These are phyloP conservation scores for Syzygium aromaticum DNA, from an alignment of 345 rosid genomes.

Conservation along the genomic window DNA sequence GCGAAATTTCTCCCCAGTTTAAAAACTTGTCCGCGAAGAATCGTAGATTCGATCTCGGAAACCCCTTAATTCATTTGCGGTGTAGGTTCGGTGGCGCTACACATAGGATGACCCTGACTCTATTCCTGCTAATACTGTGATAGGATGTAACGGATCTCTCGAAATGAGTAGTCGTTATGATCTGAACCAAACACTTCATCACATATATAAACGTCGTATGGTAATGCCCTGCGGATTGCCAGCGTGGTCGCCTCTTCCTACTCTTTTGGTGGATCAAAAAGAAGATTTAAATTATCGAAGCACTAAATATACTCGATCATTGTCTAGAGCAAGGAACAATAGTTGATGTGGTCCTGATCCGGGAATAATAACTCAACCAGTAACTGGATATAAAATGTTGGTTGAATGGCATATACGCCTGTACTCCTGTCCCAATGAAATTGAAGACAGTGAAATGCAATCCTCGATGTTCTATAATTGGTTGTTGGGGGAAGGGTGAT, in stretches of 20 bases:
- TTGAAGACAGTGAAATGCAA: background rate
- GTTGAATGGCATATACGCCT: background rate
- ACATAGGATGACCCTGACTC: fast-evolving
- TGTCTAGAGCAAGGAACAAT: background rate
- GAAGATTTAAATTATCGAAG: background rate
- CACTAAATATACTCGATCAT: background rate
- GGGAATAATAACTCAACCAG: background rate
- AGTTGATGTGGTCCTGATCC: background rate
- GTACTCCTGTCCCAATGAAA: background rate
- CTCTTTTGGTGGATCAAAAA: background rate
- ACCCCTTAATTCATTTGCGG: background rate
- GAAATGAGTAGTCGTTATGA: fast-evolving
- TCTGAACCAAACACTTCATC: background rate
- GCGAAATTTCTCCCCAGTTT: background rate
- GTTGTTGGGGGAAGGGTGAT: background rate
- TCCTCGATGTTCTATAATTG: background rate
- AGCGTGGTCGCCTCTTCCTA: background rate
- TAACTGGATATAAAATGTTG: background rate
- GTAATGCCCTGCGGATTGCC: fast-evolving
- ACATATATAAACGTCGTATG: background rate
- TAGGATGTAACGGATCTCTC: background rate
- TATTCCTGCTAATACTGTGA: fast-evolving
- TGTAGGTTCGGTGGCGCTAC: fast-evolving
- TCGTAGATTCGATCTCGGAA: background rate
- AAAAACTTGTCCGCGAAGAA: background rate